A percentile compares a stretch with the other conserved stretches of the same genome.
These are phyloP conservation scores for Neofusicoccum ribis DNA, from an alignment of 2,329 filamentous ascomycete genomes.

Conservation along the genomic window DNA sequence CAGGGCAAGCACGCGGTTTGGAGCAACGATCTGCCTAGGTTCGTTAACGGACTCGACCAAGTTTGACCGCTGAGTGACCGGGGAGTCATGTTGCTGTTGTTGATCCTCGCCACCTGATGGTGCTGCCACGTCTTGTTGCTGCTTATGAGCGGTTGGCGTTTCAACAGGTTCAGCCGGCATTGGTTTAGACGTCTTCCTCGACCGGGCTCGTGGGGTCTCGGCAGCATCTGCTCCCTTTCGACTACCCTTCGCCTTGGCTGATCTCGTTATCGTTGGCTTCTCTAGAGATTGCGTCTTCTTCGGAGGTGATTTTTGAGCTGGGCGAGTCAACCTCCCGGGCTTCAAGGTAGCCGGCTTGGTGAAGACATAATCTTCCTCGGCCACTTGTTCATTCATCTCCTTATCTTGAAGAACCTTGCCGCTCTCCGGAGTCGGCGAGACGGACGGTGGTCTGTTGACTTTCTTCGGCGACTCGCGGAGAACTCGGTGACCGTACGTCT, in stretches of 20 bases:
- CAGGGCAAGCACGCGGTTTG: conserved; percentile 58
- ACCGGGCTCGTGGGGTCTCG: background rate
- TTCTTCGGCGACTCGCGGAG: conserved; percentile 12
- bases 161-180: background rate
- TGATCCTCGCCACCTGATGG: background rate
- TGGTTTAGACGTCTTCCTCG: background rate
- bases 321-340: conserved; percentile 19
- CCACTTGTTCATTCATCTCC: background rate
- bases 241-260: background rate
- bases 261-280: conserved; percentile 23
- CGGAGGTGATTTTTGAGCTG: conserved; percentile 20
- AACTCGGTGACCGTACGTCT: conserved; percentile 10
- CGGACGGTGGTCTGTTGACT: background rate
- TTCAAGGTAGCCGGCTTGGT: conserved; percentile 29
- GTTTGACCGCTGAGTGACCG: background rate
- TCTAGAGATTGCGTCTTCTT: conserved; percentile 25
- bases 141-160: background rate
- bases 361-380: conserved; percentile 14
- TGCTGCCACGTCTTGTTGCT: background rate
- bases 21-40: conserved; percentile 36
- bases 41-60: background rate
- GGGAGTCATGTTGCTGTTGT: background rate
- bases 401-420: conserved; percentile 20
- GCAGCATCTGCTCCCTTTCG: background rate
- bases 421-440: conserved; percentile 11